phyloP scores from a whole-genome alignment of 2,329 filamentous ascomycete species.

The Fusarium piperis region DNA sequence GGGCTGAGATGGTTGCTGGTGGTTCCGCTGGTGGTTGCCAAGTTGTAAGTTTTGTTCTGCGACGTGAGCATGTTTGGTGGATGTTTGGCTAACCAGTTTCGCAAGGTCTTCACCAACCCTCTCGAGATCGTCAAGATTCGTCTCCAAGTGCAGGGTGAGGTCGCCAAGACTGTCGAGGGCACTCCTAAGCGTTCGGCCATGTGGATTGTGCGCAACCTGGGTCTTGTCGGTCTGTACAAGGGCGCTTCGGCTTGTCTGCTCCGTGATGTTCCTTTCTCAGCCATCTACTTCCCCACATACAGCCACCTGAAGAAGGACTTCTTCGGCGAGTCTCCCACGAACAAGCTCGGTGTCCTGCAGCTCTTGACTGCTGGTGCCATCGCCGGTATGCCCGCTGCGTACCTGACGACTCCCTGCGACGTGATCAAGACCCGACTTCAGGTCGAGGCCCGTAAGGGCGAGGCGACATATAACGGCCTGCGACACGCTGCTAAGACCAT shows the following conservation, averaged over 20 bases:
- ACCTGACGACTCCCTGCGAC: slow-evolving; percentile 96
- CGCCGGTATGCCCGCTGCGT: slow-evolving; percentile 89
- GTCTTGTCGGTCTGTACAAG: slow-evolving; percentile 95
- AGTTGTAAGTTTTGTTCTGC: slow-evolving; percentile 75
- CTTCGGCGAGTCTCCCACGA: slow-evolving; percentile 87
- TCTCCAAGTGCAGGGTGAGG: slow-evolving; percentile 95
- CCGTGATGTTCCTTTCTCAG: slow-evolving; percentile 96
- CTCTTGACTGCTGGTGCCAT: slow-evolving; percentile 95
- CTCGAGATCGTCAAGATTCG: slow-evolving; percentile 99
- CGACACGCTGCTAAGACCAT: slow-evolving; percentile 87
- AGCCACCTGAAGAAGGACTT: slow-evolving; percentile 92
- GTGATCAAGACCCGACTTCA: slow-evolving; percentile 99
- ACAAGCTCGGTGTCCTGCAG: slow-evolving; percentile 90
- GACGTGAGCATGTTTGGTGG: not conserved
- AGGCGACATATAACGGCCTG: slow-evolving; percentile 86
- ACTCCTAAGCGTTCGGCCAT: slow-evolving; percentile 90
- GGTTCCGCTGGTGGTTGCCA: slow-evolving; percentile 91
- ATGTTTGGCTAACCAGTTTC: slow-evolving; percentile 2
- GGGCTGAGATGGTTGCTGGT: slow-evolving; percentile 85
- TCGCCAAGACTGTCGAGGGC: slow-evolving; percentile 85
- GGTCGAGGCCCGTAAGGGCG: slow-evolving; percentile 96
- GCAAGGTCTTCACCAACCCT: slow-evolving; percentile 92
- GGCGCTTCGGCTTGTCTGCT: slow-evolving; percentile 93
- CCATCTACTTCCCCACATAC: slow-evolving; percentile 98
- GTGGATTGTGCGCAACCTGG: slow-evolving; percentile 97